Evolutionary conservation across 495 filamentous ascomycete species (phyloP), one percentile per base, ranked within the genome.

Genomic region (Penicillium lagena): DNA sequence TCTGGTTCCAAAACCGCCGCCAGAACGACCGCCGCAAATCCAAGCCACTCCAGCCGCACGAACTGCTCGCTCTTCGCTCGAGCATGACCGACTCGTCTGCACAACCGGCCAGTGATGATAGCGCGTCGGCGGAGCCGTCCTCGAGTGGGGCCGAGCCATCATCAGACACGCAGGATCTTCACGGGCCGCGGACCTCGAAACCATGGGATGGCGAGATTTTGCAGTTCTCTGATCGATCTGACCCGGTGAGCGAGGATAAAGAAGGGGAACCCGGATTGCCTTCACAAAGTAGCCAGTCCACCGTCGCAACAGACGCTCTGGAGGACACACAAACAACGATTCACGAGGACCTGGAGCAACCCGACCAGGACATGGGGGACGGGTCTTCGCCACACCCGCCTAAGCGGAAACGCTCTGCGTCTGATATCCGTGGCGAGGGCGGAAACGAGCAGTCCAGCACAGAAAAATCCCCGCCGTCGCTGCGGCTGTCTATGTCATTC

Each of bases 1-100:
- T 99, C 54, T 99, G 94, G 94, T 99, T 99, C 66, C 94, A 97
- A 60, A 99, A 99, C 55, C 82, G 90, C 60, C 80, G 94, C 48
- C 94, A 99, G 61, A 95, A 90, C 66, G 84, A 90, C 56, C 81
- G 94, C 43, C 80, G 94, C 45, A 95, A 91, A 71, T 86, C 89
- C 42, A 85, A 88, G 48, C 93, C 93, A 22, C 72, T 96, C 13
- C 77, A 89, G 28, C 82, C 87, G 15, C 82, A 94, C 56, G 89
- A 95, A 63, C 77, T 94, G 27, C 72, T 79, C 10, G 77, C 75
- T 27, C 75, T 82, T 14, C 68, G 69, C 46, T 77, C 73, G 27
- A 55, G 49, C 45, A 51, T 52, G 47, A 39, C 64, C 50, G 78
- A 76, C 46, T 71, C 71, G 42, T 71, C 76, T 54, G 72, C 75